phyloP scores from a whole-genome alignment of 2,329 filamentous ascomycete species.

The Penicillium oxalicum region DNA sequence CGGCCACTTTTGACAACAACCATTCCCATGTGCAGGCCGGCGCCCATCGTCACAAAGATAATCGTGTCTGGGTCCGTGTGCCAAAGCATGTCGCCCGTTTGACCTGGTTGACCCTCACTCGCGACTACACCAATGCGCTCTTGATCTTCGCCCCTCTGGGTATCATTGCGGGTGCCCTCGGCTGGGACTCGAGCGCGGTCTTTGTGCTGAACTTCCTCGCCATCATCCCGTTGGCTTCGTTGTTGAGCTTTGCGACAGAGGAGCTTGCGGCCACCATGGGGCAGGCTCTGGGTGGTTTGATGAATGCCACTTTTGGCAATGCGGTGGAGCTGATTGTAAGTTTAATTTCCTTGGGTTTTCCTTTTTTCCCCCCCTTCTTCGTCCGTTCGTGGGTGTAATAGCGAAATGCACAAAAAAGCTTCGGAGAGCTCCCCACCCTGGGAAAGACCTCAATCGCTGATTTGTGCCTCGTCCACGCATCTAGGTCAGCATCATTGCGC shows the following conservation, averaged over 20 bases:
- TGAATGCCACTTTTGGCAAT: conserved; percentile 63
- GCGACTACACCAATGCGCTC: conserved; percentile 54
- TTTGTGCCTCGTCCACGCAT: no score
- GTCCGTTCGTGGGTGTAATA: not conserved
- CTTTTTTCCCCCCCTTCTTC: not conserved
- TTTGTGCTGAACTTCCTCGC: conserved; percentile 60
- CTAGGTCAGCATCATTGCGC: conserved; percentile 85
- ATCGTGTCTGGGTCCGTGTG: conserved; percentile 34
- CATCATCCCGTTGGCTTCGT: conserved; percentile 56
- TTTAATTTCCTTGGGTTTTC: conserved; percentile 44
- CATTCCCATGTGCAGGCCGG: conserved; percentile 10
- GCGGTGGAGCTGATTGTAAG: conserved; percentile 63
- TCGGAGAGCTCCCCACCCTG: no score
- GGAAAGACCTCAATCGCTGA: no score
- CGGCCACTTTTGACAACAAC: conserved; percentile 16
- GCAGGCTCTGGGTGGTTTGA: conserved; percentile 56
- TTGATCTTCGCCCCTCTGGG: conserved; percentile 61
- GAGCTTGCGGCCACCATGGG: conserved; percentile 56
- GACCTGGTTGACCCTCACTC: conserved; percentile 41
- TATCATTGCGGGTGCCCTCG: conserved; percentile 56
- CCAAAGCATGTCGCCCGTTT: conserved; percentile 36
- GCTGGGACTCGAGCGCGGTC: conserved; percentile 52
- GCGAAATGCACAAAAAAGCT: conserved; percentile 25
- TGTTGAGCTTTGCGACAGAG: conserved; percentile 60
- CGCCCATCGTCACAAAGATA: conserved; percentile 30